Percentiles rank a stretch among this genome's conserved stretches.
Evolutionary conservation across 495 filamentous ascomycete species (phyloP).

Genomic region (Echria macrotheca): DNA sequence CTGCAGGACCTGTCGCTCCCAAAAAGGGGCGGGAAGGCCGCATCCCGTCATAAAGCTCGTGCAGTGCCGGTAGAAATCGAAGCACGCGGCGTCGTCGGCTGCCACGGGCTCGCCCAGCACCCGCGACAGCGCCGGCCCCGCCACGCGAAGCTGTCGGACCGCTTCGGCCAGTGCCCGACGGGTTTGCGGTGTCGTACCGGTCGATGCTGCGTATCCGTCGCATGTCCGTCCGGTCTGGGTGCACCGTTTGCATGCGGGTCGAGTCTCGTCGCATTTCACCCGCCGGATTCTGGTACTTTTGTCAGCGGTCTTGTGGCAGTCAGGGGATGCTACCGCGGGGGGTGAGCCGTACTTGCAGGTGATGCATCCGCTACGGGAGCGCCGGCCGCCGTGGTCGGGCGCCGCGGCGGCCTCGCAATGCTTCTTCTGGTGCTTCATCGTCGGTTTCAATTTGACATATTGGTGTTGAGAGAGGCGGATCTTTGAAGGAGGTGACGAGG

Average conservation of each 20-base stretch:
- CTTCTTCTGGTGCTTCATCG: too few species aligned
- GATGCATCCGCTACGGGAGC: constrained; percentile 22
- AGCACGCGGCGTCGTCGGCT: constrained; percentile 23
- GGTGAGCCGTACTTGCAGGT: constrained; percentile 16
- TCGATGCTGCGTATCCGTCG: constrained; percentile 29
- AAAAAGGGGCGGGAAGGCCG: constrained; percentile 36
- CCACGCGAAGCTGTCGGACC: constrained; percentile 34
- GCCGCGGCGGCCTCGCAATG: too few species aligned
- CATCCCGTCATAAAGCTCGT: constrained; percentile 15
- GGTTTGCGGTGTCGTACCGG: constrained; percentile 19
- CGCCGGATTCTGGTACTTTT: constrained; percentile 22
- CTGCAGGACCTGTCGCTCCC: constrained; percentile 47
- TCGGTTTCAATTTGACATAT: too few species aligned
- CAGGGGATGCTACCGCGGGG: too few species aligned
- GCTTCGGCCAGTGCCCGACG: constrained; percentile 21
- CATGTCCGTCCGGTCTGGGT: constrained; percentile 24
- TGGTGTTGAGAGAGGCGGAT: too few species aligned
- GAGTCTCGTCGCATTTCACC: constrained; percentile 36
- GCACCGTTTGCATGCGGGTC: constrained; percentile 31
- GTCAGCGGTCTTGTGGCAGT: neutral
- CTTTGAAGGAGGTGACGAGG: too few species aligned
- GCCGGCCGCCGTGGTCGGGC: too few species aligned
- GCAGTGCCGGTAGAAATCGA: constrained; percentile 23
- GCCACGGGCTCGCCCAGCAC: constrained; percentile 37
- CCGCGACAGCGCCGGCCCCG: constrained; percentile 33